A percentile compares a stretch with the other conserved stretches of the same genome.
phyloP scores from a whole-genome alignment of 805 yeast species.

The Helenozyma rhizophorensis region DNA sequence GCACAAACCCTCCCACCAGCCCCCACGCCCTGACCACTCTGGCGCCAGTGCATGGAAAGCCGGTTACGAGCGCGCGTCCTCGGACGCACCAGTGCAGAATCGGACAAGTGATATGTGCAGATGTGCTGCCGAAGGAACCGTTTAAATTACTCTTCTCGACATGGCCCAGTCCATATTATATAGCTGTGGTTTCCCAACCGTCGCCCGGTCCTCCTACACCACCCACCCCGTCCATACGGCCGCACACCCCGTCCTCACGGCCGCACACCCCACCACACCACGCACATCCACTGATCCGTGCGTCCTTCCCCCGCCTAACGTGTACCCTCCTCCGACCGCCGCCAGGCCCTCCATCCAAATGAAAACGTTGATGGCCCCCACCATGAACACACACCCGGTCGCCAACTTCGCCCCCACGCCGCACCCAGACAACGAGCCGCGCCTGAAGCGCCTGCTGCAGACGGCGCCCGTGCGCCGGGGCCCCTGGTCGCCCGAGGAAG shows the following conservation, averaged over 20 bases:
- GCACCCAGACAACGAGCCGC: too few relatives aligned
- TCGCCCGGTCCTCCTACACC: too few relatives aligned
- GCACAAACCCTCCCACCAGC: too few relatives aligned
- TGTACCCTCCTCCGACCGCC: not conserved
- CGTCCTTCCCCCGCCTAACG: conserved; percentile 1
- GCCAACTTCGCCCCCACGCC: not conserved
- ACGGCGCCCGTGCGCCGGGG: conserved; percentile 50
- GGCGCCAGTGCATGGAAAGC: too few relatives aligned
- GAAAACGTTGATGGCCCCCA: not conserved
- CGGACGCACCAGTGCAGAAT: too few relatives aligned
- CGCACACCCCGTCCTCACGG: too few relatives aligned
- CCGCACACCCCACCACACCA: too few relatives aligned
- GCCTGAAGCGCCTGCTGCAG: conserved; percentile 1
- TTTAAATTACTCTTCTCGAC: not conserved
- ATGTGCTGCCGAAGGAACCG: not conserved
- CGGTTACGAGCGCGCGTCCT: too few relatives aligned
- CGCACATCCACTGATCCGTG: too few relatives aligned
- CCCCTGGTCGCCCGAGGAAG: conserved; percentile 89
- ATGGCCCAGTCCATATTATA: not conserved
- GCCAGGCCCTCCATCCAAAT: not conserved
- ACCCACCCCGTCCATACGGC: too few relatives aligned
- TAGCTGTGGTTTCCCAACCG: not conserved
- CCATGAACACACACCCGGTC: not conserved
- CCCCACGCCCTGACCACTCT: too few relatives aligned
- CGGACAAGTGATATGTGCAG: too few relatives aligned